A percentile compares a stretch with the other conserved stretches of the same genome.
Conservation (phyloP, 176 grass and related monocot genomes). For the Themeda triandra region DNA sequence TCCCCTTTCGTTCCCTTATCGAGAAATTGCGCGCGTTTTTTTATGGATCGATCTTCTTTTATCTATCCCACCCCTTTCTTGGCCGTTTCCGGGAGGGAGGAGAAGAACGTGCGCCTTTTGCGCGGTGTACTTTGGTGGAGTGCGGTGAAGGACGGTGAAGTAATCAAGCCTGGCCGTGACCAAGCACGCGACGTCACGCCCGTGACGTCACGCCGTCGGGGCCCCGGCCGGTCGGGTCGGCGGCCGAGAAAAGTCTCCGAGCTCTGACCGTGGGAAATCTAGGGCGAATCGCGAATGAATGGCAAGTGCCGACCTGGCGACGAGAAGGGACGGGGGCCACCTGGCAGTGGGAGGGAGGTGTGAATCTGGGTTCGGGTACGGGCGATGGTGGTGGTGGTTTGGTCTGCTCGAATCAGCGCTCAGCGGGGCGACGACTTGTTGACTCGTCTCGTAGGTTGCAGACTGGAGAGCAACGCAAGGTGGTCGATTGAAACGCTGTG, state of each 20-base stretch:
- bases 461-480: no score
- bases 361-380: no score
- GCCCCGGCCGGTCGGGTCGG: not conserved
- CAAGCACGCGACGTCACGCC: constrained; percentile 4
- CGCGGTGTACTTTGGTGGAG: no score
- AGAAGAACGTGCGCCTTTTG: constrained; percentile 15
- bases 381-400: not conserved
- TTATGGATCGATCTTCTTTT: not conserved
- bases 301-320: not conserved
- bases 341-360: not conserved
- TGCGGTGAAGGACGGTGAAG: not conserved
- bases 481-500: no score
- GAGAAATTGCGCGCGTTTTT: constrained; percentile 17
- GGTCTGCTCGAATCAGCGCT: not conserved
- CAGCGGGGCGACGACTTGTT: not conserved
- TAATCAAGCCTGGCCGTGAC: constrained; percentile 25
- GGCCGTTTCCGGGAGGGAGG: not conserved
- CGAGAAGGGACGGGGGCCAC: no score
- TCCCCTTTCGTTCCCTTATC: not conserved
- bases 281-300: no score
- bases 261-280: not conserved
- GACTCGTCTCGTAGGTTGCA: not conserved
- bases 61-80: not conserved
- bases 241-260: not conserved
- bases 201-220: constrained; percentile 7